Conservation (phyloP, 2,329 filamentous ascomycete species). For the Dendrostoma leiphaemia region DNA sequence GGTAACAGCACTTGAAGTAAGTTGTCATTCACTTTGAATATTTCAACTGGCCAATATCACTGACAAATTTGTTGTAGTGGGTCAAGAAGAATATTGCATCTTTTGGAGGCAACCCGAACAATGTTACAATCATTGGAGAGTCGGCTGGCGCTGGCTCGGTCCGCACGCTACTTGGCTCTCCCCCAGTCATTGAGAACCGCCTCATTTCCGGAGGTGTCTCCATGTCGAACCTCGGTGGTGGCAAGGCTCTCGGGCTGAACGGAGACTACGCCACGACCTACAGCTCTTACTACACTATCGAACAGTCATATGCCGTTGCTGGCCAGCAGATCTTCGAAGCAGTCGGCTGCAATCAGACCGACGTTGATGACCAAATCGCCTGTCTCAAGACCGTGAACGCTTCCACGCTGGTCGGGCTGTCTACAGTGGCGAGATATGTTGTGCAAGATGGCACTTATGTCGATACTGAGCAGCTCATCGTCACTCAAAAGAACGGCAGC, state of each 20-base stretch:
- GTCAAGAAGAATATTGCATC: slow-evolving; percentile 13
- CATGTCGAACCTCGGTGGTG: slow-evolving; percentile 52
- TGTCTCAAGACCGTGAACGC: slow-evolving; percentile 43
- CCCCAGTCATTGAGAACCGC: slow-evolving; percentile 43
- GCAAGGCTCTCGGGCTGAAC: slow-evolving; percentile 42
- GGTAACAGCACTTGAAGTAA: slow-evolving; percentile 42
- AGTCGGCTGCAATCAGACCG: slow-evolving; percentile 44
- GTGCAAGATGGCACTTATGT: slow-evolving; percentile 53
- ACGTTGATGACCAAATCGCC: slow-evolving; percentile 39
- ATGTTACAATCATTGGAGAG: slow-evolving; percentile 16
- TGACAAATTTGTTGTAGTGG: slow-evolving; percentile 1
- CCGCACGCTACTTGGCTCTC: slow-evolving; percentile 46
- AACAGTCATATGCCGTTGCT: slow-evolving; percentile 44
- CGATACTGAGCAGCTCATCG: slow-evolving; percentile 44
- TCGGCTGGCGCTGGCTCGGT: slow-evolving; percentile 50
- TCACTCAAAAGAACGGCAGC: slow-evolving; percentile 38
- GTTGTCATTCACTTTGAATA: too few relatives aligned
- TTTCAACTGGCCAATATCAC: too few relatives aligned
- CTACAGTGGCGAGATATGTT: slow-evolving; percentile 46
- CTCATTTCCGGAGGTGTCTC: slow-evolving; percentile 40
- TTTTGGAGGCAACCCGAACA: slow-evolving; percentile 11
- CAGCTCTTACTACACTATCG: slow-evolving; percentile 50
- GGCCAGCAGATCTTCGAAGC: slow-evolving; percentile 46
- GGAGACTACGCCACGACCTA: slow-evolving; percentile 53
- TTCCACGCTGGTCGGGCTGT: slow-evolving; percentile 32